Percentiles rank a stretch among this genome's conserved stretches.
These are phyloP conservation scores for Emmonsiellopsis sp. DNA, from an alignment of 2,329 filamentous ascomycete genomes.

Conservation along the genomic window DNA sequence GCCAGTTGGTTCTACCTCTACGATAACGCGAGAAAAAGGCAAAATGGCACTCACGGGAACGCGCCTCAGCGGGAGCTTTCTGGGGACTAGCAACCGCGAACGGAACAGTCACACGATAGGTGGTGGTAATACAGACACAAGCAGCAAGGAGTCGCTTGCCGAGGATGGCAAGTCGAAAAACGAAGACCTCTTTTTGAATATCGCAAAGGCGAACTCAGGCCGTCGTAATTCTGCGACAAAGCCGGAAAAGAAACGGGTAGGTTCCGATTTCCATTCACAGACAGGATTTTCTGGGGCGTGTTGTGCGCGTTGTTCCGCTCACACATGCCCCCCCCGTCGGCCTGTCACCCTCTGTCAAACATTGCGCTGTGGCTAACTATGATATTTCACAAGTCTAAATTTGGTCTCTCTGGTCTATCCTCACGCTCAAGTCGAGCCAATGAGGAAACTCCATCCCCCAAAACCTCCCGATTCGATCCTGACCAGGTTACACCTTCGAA, in stretches of 20 bases:
- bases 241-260: slow-evolving; percentile 23
- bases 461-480: slow-evolving; percentile 21
- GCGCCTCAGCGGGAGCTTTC: slow-evolving; percentile 14
- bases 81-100: slow-evolving; percentile 11
- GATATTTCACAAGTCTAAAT: slow-evolving; percentile 21
- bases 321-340: neutral
- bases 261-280: neutral
- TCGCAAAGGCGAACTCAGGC: slow-evolving; percentile 31
- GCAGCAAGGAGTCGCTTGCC: slow-evolving; percentile 22
- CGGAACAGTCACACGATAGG: neutral
- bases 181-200: slow-evolving; percentile 39
- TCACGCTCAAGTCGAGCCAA: slow-evolving; percentile 22
- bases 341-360: neutral
- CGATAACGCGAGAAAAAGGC: neutral
- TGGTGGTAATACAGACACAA: slow-evolving; percentile 6
- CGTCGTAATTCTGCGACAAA: slow-evolving; percentile 28
- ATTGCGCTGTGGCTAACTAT: slow-evolving; percentile 11
- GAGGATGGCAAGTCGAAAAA: slow-evolving; percentile 30
- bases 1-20: neutral
- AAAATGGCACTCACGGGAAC: slow-evolving; percentile 4
- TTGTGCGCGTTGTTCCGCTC: neutral
- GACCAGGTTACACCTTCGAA: slow-evolving; percentile 26
- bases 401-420: slow-evolving; percentile 27
- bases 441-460: slow-evolving; percentile 29
- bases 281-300: neutral